phyloP scores from a whole-genome alignment of 2,329 filamentous ascomycete genomes.

The Sclerotiophoma versabilis region DNA sequence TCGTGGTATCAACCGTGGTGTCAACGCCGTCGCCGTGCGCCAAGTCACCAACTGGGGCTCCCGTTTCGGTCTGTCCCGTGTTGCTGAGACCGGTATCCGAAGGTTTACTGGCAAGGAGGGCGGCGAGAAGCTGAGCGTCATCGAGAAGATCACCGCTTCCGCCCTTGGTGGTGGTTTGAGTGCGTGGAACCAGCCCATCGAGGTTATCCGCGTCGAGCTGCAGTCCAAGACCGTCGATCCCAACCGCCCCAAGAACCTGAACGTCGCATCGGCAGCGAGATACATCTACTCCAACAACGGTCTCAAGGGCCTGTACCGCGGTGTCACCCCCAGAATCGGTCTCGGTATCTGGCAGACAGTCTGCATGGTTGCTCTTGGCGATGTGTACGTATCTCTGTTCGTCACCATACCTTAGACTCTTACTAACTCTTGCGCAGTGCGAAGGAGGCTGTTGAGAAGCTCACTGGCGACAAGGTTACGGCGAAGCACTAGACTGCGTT shows the following conservation, averaged over 20 bases:
- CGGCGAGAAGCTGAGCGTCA: slow-evolving; percentile 75
- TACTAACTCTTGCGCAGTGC: slow-evolving; percentile 57
- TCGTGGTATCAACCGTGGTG: slow-evolving; percentile 95
- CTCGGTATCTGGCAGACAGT: slow-evolving; percentile 99
- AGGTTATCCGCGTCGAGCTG: slow-evolving; percentile 99
- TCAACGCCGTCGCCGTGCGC: slow-evolving; percentile 97
- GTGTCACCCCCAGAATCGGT: slow-evolving; percentile 91
- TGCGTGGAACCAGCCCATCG: slow-evolving; percentile 99
- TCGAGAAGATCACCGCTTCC: slow-evolving; percentile 89
- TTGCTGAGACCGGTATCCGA: slow-evolving; percentile 90
- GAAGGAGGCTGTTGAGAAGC: slow-evolving; percentile 70
- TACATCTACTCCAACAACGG: slow-evolving; percentile 96
- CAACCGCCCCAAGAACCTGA: slow-evolving; percentile 99
- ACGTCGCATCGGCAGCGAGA: slow-evolving; percentile 77
- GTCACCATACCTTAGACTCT: neutral
- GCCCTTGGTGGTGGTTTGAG: slow-evolving; percentile 90
- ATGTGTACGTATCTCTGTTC: slow-evolving; percentile 73
- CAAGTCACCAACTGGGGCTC: slow-evolving; percentile 99
- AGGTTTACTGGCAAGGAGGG: slow-evolving; percentile 78
- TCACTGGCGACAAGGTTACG: slow-evolving; percentile 68
- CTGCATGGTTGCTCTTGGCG: slow-evolving; percentile 99
- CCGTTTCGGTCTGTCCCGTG: slow-evolving; percentile 89
- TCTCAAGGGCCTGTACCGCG: slow-evolving; percentile 90
- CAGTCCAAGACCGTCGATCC: slow-evolving; percentile 98
- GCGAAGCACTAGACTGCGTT: slow-evolving; percentile 66